Conservation (phyloP, 2,329 filamentous ascomycete genomes). For the Colletotrichum salicis region DNA sequence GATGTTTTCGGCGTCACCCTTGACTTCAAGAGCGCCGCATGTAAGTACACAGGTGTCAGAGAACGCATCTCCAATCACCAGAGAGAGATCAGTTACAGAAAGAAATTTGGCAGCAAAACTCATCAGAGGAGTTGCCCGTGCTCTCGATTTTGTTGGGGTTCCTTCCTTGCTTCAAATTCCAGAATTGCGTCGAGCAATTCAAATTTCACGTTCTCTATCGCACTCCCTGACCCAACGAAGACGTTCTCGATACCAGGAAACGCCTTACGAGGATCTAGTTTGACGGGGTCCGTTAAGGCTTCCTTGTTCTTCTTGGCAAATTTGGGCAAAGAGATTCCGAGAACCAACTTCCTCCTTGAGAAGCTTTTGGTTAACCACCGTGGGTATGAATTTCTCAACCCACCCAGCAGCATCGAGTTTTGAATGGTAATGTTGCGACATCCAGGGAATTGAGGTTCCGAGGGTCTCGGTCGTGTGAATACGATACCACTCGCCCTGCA, state of each 20-base stretch:
- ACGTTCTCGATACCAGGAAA: conserved; percentile 4
- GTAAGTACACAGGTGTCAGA: too few species aligned
- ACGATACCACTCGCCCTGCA: conserved; percentile 5
- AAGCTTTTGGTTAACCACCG: conserved; percentile 2
- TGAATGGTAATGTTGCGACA: not conserved
- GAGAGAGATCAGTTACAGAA: too few species aligned
- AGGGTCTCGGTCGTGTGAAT: not conserved
- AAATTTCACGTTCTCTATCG: not conserved
- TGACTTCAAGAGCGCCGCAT: too few species aligned
- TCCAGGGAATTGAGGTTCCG: not conserved
- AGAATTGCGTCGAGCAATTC: conserved; percentile 10
- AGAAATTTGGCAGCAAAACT: not conserved
- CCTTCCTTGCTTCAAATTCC: not conserved
- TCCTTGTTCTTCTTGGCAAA: not conserved
- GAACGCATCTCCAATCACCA: too few species aligned
- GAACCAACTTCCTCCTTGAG: not conserved
- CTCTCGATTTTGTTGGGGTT: not conserved
- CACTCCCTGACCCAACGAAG: not conserved
- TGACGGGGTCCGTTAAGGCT: not conserved
- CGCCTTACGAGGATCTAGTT: not conserved
- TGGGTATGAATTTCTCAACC: not conserved
- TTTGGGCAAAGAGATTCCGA: not conserved
- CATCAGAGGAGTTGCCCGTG: not conserved
- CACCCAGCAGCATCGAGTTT: not conserved
- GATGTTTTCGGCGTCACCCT: too few species aligned